A percentile compares a stretch with the other conserved stretches of the same genome.
Conservation (phyloP, 306 rosid species). For the Vicia villosa region DNA sequence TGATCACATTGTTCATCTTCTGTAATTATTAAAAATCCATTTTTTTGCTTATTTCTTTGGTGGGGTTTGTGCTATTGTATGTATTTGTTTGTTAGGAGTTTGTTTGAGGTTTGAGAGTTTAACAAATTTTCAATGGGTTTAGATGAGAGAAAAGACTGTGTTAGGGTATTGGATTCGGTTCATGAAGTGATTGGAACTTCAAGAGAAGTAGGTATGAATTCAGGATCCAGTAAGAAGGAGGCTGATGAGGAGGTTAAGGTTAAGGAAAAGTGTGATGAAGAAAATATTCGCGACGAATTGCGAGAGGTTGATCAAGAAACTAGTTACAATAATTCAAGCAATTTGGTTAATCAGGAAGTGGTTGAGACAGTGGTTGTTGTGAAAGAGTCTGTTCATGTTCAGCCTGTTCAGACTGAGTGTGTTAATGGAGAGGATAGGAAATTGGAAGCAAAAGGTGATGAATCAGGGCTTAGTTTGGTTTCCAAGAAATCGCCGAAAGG, state of each 20-base stretch:
- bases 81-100: slow-evolving; percentile 26
- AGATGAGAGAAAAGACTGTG: slow-evolving; percentile 33
- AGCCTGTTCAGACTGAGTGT: slow-evolving; percentile 47
- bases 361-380: slow-evolving; percentile 53
- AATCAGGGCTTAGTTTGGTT: slow-evolving; percentile 49
- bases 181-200: slow-evolving; percentile 44
- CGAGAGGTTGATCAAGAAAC: slow-evolving; percentile 46
- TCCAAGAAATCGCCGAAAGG: slow-evolving; percentile 42
- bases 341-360: slow-evolving; percentile 45
- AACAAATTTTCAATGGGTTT: slow-evolving; percentile 53
- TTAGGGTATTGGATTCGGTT: slow-evolving; percentile 46
- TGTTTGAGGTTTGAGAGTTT: slow-evolving; percentile 38
- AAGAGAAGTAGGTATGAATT: slow-evolving; percentile 33
- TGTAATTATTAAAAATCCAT: neutral
- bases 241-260: slow-evolving; percentile 27
- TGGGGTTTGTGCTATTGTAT: slow-evolving; percentile 29
- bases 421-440: slow-evolving; percentile 41
- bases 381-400: slow-evolving; percentile 55
- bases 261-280: slow-evolving; percentile 26
- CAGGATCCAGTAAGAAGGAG: slow-evolving; percentile 43
- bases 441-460: slow-evolving; percentile 43
- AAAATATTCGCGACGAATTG: slow-evolving; percentile 24
- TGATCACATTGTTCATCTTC: slow-evolving; percentile 44
- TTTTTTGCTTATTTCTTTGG: neutral
- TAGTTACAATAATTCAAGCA: slow-evolving; percentile 43